Evolutionary conservation across 75 land plant species (phyloP).

Genomic region (Cryptomeria japonica): DNA sequence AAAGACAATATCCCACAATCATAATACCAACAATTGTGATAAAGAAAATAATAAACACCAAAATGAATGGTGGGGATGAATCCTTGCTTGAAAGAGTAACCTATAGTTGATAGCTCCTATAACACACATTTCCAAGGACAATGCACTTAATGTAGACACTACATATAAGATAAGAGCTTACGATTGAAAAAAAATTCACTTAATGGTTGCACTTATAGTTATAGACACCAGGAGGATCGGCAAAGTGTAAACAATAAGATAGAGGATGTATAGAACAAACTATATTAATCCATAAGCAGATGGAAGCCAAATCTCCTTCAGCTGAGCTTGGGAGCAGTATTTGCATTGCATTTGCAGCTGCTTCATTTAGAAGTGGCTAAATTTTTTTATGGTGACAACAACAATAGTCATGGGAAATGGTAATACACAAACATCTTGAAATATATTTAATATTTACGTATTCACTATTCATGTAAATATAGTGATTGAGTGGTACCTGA

Average conservation of each 20-base stretch:
- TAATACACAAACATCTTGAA: neutral
- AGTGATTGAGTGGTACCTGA: conserved; percentile 24
- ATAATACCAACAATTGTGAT: too few species aligned
- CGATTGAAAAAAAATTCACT: neutral
- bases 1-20: too few species aligned
- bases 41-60: too few species aligned
- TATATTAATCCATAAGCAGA: conserved; percentile 64
- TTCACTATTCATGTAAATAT: neutral
- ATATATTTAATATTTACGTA: too few species aligned
- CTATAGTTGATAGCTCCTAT: too few species aligned
- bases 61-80: too few species aligned
- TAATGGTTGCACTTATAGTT: conserved; percentile 35
- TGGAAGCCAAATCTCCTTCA: conserved; percentile 34
- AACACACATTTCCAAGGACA: too few species aligned
- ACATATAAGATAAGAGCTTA: neutral
- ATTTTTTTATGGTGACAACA: too few species aligned
- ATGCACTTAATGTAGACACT: too few species aligned
- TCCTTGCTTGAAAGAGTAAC: too few species aligned
- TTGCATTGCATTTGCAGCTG: conserved; percentile 28
- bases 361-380: conserved; percentile 34
- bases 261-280: conserved; percentile 27
- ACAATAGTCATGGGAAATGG: too few species aligned
- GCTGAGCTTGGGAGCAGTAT: conserved; percentile 43
- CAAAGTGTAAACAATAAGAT: conserved; percentile 42
- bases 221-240: conserved; percentile 46